These are phyloP conservation scores for Diatrype stigma DNA, from an alignment of 2,329 filamentous ascomycete species.

Conservation along the genomic window DNA sequence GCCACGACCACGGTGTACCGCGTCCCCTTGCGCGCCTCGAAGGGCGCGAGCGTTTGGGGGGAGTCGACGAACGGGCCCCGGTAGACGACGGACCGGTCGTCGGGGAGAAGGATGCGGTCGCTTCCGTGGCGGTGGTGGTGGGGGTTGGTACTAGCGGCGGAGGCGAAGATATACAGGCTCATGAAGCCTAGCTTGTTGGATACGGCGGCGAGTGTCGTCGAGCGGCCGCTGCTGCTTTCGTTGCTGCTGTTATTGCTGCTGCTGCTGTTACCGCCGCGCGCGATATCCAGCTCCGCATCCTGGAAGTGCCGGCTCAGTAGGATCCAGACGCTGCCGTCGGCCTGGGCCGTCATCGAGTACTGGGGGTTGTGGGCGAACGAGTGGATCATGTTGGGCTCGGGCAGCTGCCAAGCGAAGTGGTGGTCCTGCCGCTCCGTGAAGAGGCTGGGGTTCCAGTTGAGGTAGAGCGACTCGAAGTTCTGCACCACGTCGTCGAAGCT, in stretches of 20 bases:
- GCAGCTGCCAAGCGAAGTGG: slow-evolving; percentile 78
- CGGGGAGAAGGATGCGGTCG: slow-evolving; percentile 67
- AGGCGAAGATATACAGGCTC: slow-evolving; percentile 74
- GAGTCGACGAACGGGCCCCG: slow-evolving; percentile 89
- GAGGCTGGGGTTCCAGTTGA: slow-evolving; percentile 92
- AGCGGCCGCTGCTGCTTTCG: slow-evolving; percentile 18
- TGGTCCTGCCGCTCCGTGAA: slow-evolving; percentile 81
- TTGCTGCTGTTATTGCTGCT: slow-evolving; percentile 28
- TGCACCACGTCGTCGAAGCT: slow-evolving; percentile 81
- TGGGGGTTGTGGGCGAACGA: slow-evolving; percentile 65
- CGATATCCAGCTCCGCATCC: slow-evolving; percentile 58
- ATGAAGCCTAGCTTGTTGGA: slow-evolving; percentile 71
- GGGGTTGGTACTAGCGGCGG: slow-evolving; percentile 20
- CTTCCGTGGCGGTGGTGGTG: slow-evolving; percentile 46
- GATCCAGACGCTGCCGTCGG: slow-evolving; percentile 70
- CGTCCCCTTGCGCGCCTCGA: slow-evolving; percentile 48
- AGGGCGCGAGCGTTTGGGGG: slow-evolving; percentile 79
- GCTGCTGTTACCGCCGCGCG: slow-evolving; percentile 30
- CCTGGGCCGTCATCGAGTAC: slow-evolving; percentile 61
- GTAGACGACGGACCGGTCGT: slow-evolving; percentile 56
- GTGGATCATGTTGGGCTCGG: slow-evolving; percentile 42
- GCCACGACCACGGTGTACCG: slow-evolving; percentile 63
- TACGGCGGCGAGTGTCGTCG: slow-evolving; percentile 35
- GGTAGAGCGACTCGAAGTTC: slow-evolving; percentile 91
- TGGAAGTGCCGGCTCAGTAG: slow-evolving; percentile 83